Percentiles rank a stretch among this genome's conserved stretches.
Evolutionary conservation across 371 early-diverging fungal genomes (phyloP).

Genomic region (Zychaea mexicana): DNA sequence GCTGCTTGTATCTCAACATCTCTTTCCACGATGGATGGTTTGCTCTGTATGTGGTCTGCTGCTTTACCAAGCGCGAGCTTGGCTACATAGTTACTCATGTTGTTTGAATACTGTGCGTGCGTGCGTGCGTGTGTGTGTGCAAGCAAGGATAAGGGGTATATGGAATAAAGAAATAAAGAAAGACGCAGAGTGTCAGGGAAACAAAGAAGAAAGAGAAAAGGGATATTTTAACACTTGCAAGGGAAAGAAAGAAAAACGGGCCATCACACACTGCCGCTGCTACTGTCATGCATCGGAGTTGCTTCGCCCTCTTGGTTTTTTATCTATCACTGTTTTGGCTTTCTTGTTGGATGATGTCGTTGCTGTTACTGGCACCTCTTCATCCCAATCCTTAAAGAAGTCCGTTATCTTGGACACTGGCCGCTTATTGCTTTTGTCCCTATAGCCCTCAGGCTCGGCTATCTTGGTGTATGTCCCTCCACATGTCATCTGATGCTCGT

Average conservation of each 20-base stretch:
- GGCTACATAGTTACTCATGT: slow-evolving; percentile 14
- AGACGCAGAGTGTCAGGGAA: neutral
- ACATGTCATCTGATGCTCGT: slow-evolving; percentile 1
- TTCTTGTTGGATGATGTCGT: too few relatives aligned
- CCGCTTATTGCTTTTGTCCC: neutral
- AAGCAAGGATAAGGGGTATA: too few relatives aligned
- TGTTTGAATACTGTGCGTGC: neutral
- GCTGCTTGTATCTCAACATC: slow-evolving; percentile 27
- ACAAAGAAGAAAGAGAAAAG: neutral
- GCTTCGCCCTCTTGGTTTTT: neutral
- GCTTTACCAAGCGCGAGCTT: slow-evolving; percentile 10
- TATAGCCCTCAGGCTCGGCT: neutral
- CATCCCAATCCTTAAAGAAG: neutral
- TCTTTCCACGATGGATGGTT: slow-evolving; percentile 18
- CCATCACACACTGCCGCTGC: too few relatives aligned
- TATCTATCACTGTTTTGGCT: too few relatives aligned
- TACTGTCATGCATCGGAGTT: neutral
- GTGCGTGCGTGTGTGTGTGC: neutral
- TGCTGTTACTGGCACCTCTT: neutral
- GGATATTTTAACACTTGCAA: too few relatives aligned
- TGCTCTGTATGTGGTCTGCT: slow-evolving; percentile 13
- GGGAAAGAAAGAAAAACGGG: too few relatives aligned
- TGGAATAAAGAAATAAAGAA: neutral
- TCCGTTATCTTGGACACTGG: neutral
- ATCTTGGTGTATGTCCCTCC: slow-evolving; percentile 1